Base-by-base conservation (phyloP, 257 asterid species). In the Prunella vulgaris region DNA sequence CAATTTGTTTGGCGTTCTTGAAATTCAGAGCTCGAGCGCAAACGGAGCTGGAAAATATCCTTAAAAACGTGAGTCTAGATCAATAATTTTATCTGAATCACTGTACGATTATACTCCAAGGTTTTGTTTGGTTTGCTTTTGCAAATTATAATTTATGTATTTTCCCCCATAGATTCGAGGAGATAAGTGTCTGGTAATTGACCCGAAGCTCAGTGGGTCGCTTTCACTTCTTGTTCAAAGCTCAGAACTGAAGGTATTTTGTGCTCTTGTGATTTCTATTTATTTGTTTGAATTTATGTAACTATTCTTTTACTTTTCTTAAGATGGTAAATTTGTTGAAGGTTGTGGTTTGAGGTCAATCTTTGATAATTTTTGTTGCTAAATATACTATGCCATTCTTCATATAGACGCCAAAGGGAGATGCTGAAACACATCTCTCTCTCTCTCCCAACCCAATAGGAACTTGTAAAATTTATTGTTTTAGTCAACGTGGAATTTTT, bases 131-230 rank as follows among this genome's bases (percentile, higher is more conserved):
- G 0, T 14, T 68, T 64, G 14, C 15, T 7, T 33, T 61, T 35
- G 7, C 22, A 20, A n/a, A 69, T 72, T 24, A 18, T 48, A 32
- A n/a, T 33, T 67, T 62, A 46, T 35, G 51, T 14, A 12, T 69
- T 64, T 40, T 15, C 10, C 27, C 21, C 12, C 3, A 33, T 7
- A 94, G 99, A 80, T 94, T 84, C 88, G 96, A 69, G 99, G 99
- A 51, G 93, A 89, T 51, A 94, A 94, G 81, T 94, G 97, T 80
- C 83, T 94, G 77, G 93, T 89, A 52, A 80, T 94, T 76, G 99
- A 94, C 76, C 97, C 94, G 65, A 91, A 94, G 87, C 97, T 91
- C 46, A 81, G 97, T 32, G 99, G 99, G 4, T 83, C 99, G 33
- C 90, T 94, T 63, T 91, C 97, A 15, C 82, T 86, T 48, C 84